Conservation (phyloP, 1,139 yeast genomes). For the Suhomyces yuchorum region DNA sequence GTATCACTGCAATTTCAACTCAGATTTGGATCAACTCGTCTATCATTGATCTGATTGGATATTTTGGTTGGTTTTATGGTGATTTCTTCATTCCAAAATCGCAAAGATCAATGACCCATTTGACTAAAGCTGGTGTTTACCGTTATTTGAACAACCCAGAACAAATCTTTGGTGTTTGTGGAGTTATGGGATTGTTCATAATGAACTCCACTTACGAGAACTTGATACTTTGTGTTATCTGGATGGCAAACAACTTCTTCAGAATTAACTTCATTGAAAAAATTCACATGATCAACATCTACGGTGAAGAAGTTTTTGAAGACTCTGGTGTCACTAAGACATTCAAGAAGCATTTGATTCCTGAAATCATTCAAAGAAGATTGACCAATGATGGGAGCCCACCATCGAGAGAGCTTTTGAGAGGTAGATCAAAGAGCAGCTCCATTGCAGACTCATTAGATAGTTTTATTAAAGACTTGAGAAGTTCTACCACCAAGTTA, state of each 20-base stretch:
- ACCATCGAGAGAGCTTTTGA: conserved; percentile 11
- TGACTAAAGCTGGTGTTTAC: conserved; percentile 83
- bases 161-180: conserved; percentile 78
- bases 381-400: conserved; percentile 24
- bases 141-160: conserved; percentile 86
- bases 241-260: conserved; percentile 70
- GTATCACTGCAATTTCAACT: conserved; percentile 54
- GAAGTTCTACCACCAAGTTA: conserved; percentile 33
- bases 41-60: conserved; percentile 74
- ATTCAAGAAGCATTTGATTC: conserved; percentile 52
- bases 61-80: conserved; percentile 89
- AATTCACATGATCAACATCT: conserved; percentile 76
- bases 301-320: conserved; percentile 64
- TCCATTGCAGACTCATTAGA: conserved; percentile 45
- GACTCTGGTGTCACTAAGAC: conserved; percentile 74
- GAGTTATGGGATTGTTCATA: conserved; percentile 77
- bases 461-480: conserved; percentile 42
- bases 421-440: conserved; percentile 16
- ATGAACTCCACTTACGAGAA: conserved; percentile 64
- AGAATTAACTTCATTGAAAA: conserved; percentile 77
- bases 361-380: conserved; percentile 42
- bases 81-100: conserved; percentile 72
- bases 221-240: conserved; percentile 56
- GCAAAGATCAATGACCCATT: conserved; percentile 39
- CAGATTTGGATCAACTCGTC: conserved; percentile 76